phyloP scores from a whole-genome alignment of 176 grass and related monocot genomes.

The Leersia perrieri region DNA sequence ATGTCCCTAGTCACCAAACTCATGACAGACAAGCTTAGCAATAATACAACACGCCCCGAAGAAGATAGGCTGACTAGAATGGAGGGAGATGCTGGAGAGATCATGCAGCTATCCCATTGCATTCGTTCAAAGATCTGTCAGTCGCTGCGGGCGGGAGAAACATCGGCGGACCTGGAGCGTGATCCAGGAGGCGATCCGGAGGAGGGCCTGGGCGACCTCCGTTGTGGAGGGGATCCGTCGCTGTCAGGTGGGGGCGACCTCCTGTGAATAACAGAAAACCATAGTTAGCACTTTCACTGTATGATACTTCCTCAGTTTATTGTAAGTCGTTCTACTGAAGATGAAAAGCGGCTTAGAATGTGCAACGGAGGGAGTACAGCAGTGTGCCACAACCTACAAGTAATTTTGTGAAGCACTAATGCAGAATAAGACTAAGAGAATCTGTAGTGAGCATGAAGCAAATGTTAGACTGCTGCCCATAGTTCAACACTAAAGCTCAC shows the following conservation, averaged over 20 bases:
- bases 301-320: no score
- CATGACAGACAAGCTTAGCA: neutral
- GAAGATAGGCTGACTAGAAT: neutral
- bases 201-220: constrained; percentile 38
- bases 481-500: neutral
- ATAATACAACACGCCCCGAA: constrained; percentile 2
- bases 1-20: neutral
- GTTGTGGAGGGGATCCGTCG: constrained; percentile 34
- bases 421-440: neutral
- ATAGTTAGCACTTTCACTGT: neutral
- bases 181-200: constrained; percentile 60
- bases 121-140: constrained; percentile 12
- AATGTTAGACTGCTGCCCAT: neutral
- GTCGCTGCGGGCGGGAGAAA: constrained; percentile 41
- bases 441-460: neutral
- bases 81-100: neutral
- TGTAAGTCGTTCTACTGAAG: no score
- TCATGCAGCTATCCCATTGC: neutral
- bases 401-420: neutral
- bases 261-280: constrained; percentile 9
- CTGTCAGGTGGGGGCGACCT: constrained; percentile 27
- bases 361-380: no score
- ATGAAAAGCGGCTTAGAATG: no score
- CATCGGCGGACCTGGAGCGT: constrained; percentile 59
- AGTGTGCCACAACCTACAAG: no score